Evolutionary conservation across 345 rosid genomes (phyloP).

Genomic region (Cochlearia excelsa): DNA sequence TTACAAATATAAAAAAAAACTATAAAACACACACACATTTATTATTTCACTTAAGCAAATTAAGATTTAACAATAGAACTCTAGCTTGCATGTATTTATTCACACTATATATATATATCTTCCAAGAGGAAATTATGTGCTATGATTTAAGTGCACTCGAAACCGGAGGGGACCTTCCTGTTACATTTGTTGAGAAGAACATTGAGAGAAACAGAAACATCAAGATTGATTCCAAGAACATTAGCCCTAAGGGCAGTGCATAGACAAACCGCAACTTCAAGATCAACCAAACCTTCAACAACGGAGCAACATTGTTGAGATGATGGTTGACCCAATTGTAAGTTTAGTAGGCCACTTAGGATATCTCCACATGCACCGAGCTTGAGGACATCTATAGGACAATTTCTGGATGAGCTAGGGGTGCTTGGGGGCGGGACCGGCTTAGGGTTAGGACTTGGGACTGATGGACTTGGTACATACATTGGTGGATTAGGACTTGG

Average conservation of each 20-base stretch:
- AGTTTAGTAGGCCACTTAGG: constrained; percentile 38
- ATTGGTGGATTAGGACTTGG: constrained; percentile 1
- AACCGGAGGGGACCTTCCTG: constrained; percentile 47
- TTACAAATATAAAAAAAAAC: no score
- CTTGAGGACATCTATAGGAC: constrained; percentile 60
- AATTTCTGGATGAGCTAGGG: constrained; percentile 31
- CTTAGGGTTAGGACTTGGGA: no score
- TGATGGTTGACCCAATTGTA: constrained; percentile 43
- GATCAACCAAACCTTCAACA: constrained; percentile 50
- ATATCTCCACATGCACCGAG: constrained; percentile 54
- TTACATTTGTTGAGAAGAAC: constrained; percentile 59
- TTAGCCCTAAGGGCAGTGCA: constrained; percentile 65
- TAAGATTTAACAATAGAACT: no score
- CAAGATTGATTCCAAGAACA: constrained; percentile 52
- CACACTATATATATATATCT: neutral
- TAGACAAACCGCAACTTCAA: constrained; percentile 72
- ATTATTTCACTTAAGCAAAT: no score
- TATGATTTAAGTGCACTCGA: constrained; percentile 42
- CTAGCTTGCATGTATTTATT: no score
- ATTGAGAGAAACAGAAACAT: constrained; percentile 54
- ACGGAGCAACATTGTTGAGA: constrained; percentile 50
- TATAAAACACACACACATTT: no score
- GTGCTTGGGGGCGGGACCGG: neutral
- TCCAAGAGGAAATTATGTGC: constrained; percentile 6
- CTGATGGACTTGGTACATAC: no score